These are phyloP conservation scores for Tritrichomonas musculus DNA, from an alignment of 208 protist species.

Conservation along the genomic window DNA sequence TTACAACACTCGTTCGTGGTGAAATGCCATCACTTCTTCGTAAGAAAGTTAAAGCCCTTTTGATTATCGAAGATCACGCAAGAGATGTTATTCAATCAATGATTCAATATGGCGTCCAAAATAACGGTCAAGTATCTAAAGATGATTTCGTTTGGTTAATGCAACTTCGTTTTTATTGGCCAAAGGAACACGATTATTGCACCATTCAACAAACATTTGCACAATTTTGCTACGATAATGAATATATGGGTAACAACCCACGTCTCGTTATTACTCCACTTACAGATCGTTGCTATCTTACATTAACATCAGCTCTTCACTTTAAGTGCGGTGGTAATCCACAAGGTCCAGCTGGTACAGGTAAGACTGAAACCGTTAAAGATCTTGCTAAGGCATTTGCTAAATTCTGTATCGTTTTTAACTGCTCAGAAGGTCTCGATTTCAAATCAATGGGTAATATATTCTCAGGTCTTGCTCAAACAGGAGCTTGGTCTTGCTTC, in stretches of 20 bases:
- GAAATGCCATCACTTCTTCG: slow-evolving; percentile 75
- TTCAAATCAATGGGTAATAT: slow-evolving; percentile 84
- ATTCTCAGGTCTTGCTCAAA: slow-evolving; percentile 88
- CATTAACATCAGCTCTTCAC: slow-evolving; percentile 87
- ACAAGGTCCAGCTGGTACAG: slow-evolving; percentile 90
- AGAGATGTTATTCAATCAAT: slow-evolving; percentile 87
- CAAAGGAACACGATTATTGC: slow-evolving; percentile 64
- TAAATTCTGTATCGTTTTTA: slow-evolving; percentile 94
- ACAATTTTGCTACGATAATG: slow-evolving; percentile 81
- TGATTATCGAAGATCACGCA: slow-evolving; percentile 96
- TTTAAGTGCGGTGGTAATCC: slow-evolving; percentile 58
- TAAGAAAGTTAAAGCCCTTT: slow-evolving; percentile 80
- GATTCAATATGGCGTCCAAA: slow-evolving; percentile 52
- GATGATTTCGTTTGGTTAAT: slow-evolving; percentile 86
- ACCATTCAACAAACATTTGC: slow-evolving; percentile 78
- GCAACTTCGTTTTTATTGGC: slow-evolving; percentile 87
- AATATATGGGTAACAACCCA: slow-evolving; percentile 91
- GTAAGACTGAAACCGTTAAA: slow-evolving; percentile 98
- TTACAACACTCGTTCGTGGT: slow-evolving; percentile 80
- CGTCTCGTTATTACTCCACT: slow-evolving; percentile 92
- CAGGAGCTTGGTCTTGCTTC: slow-evolving; percentile 91
- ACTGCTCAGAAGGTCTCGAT: slow-evolving; percentile 92
- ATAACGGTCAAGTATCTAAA: slow-evolving; percentile 63
- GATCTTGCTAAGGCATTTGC: slow-evolving; percentile 88
- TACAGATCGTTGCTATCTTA: slow-evolving; percentile 93